phyloP scores from a whole-genome alignment of 2,329 filamentous ascomycete species.

The Coniochaeta sp. region DNA sequence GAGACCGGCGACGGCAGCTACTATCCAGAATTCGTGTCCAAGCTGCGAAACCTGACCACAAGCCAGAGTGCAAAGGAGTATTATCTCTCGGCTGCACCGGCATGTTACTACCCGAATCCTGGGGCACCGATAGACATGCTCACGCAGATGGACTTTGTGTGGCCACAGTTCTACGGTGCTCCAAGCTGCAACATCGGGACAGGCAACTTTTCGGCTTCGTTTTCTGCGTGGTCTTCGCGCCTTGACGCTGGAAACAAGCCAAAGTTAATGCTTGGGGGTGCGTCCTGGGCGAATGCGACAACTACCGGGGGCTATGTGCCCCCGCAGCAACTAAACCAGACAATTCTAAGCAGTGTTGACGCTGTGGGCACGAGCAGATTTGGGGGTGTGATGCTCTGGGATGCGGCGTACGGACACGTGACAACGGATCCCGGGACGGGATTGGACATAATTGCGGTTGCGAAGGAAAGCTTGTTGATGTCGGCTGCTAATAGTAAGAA shows the following conservation, averaged over 20 bases:
- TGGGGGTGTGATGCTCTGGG: background rate
- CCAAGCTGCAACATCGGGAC: slow-evolving; percentile 6
- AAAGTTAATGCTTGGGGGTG: background rate
- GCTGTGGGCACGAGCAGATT: background rate
- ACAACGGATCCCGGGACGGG: background rate
- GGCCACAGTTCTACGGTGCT: slow-evolving; percentile 10
- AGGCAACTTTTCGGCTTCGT: slow-evolving; percentile 2
- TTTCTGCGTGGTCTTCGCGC: background rate
- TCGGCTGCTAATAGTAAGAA: background rate
- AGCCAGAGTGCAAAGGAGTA: slow-evolving; percentile 4
- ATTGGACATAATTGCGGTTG: background rate
- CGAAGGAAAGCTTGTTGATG: background rate
- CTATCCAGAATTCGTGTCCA: slow-evolving; percentile 4
- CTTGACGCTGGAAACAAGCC: background rate
- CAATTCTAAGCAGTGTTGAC: background rate
- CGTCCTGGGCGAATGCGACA: background rate
- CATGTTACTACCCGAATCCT: slow-evolving; percentile 7
- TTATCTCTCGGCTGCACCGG: slow-evolving; percentile 9
- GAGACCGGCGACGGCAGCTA: background rate
- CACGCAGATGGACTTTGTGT: slow-evolving; percentile 11
- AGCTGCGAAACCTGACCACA: background rate
- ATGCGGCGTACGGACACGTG: background rate
- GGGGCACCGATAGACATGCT: slow-evolving; percentile 8
- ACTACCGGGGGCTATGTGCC: background rate
- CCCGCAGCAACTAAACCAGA: background rate